Percentiles rank a stretch among this genome's conserved stretches.
Evolutionary conservation across 2,329 filamentous ascomycete species (phyloP).

Genomic region (Hypocreales sp.): DNA sequence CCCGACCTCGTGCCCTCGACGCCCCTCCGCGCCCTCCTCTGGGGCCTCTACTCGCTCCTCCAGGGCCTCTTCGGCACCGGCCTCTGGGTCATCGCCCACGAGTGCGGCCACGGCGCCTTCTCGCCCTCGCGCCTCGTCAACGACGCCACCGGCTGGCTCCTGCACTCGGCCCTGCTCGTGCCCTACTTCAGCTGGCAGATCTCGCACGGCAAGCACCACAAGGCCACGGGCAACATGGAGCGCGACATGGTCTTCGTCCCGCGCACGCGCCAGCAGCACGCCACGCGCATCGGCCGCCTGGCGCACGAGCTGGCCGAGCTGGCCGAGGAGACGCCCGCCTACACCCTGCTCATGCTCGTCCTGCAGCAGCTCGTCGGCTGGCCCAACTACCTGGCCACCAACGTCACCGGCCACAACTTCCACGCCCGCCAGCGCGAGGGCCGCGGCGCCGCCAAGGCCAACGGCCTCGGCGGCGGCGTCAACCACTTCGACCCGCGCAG

Average conservation of each 20-base stretch:
- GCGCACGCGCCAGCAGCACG: constrained; percentile 71
- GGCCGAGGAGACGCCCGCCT: constrained; percentile 85
- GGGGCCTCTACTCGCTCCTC: constrained; percentile 54
- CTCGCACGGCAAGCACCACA: constrained; percentile 98
- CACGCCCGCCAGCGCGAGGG: constrained; percentile 86
- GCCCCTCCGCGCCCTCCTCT: constrained; percentile 47
- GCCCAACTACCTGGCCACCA: constrained; percentile 80
- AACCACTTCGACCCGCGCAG: constrained; percentile 89
- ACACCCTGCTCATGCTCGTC: constrained; percentile 59
- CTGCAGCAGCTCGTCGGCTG: constrained; percentile 83
- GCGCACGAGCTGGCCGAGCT: constrained; percentile 77
- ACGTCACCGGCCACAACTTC: constrained; percentile 92
- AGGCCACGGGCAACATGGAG: constrained; percentile 92
- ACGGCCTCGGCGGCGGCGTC: constrained; percentile 65
- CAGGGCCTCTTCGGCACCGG: constrained; percentile 92
- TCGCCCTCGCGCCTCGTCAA: constrained; percentile 84
- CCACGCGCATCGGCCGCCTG: constrained; percentile 56
- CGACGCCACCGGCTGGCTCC: constrained; percentile 81
- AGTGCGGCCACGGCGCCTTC: constrained; percentile 95
- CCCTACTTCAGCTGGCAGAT: constrained; percentile 99
- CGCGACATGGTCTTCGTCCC: constrained; percentile 99
- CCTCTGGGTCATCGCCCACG: constrained; percentile 91
- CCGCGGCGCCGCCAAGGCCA: constrained; percentile 81
- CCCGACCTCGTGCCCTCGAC: constrained; percentile 65
- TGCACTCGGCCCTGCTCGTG: constrained; percentile 77